phyloP scores from a whole-genome alignment of 345 rosid genomes.

The Carallia brachiata region DNA sequence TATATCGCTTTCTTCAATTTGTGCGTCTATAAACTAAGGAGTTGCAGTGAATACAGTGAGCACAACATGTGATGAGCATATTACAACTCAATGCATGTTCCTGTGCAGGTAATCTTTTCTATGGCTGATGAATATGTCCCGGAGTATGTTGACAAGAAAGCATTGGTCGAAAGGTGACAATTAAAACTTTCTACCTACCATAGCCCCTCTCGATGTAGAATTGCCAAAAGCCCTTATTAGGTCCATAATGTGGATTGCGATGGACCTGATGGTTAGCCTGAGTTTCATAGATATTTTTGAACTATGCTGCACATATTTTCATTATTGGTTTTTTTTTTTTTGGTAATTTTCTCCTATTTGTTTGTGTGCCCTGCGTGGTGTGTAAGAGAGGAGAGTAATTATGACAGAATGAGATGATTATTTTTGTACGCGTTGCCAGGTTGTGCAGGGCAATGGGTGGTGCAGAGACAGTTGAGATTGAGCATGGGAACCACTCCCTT shows the following conservation, averaged over 20 bases:
- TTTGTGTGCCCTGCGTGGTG: background rate
- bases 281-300: background rate
- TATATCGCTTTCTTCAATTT: background rate
- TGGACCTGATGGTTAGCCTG: background rate
- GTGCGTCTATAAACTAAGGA: background rate
- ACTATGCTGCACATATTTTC: background rate
- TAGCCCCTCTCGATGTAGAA: no score
- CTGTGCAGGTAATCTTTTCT: slow-evolving; percentile 78
- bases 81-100: background rate
- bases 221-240: no score
- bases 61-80: no score
- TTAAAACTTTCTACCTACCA: background rate
- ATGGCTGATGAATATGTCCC: slow-evolving; percentile 93
- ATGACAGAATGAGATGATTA: background rate
- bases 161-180: slow-evolving; percentile 75
- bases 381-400: background rate
- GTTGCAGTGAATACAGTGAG: no score
- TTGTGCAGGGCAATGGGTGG: slow-evolving; percentile 94
- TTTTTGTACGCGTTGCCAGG: slow-evolving; percentile 36
- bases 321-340: no score
- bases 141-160: slow-evolving; percentile 81
- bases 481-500: slow-evolving; percentile 90
- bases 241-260: background rate
- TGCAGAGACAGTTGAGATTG: slow-evolving; percentile 85
- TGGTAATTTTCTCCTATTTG: no score